These are phyloP conservation scores for Colletotrichum acutatum DNA, from an alignment of 2,329 filamentous ascomycete species.

Conservation along the genomic window DNA sequence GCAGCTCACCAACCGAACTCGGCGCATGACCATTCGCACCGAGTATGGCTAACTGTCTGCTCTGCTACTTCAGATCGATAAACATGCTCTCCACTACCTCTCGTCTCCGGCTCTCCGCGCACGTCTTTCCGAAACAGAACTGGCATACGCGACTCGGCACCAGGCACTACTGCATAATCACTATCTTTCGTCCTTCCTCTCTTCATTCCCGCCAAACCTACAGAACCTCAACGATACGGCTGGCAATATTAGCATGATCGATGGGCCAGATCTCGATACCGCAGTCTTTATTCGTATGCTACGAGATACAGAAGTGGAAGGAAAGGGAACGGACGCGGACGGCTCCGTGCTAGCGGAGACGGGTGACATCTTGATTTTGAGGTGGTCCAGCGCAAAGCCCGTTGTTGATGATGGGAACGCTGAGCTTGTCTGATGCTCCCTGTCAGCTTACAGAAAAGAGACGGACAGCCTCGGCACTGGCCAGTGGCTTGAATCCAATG, in stretches of 20 bases:
- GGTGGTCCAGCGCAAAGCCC: constrained; percentile 79
- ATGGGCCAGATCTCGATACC: constrained; percentile 82
- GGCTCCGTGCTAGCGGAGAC: constrained; percentile 66
- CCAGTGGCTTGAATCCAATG: not conserved
- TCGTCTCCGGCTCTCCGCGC: constrained; percentile 63
- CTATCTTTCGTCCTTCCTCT: constrained; percentile 86
- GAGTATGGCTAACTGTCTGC: not conserved
- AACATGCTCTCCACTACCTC: constrained; percentile 79
- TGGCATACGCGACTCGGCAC: constrained; percentile 85
- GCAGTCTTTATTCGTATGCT: constrained; percentile 87
- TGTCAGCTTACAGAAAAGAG: not conserved
- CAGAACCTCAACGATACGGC: constrained; percentile 91
- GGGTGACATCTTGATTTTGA: constrained; percentile 75
- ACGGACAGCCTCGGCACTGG: not conserved
- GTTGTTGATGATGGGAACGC: constrained; percentile 66
- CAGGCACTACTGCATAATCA: constrained; percentile 86
- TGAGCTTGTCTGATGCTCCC: constrained; percentile 63
- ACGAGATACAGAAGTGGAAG: constrained; percentile 66
- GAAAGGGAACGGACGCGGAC: constrained; percentile 74
- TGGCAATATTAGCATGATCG: constrained; percentile 92
- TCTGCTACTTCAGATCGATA: constrained; percentile 71
- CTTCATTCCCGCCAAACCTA: constrained; percentile 80
- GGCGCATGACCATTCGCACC: not conserved
- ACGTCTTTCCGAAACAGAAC: constrained; percentile 81
- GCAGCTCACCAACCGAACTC: not conserved